Evolutionary conservation across 495 filamentous ascomycete genomes (phyloP).

Genomic region (Podospora comata): DNA sequence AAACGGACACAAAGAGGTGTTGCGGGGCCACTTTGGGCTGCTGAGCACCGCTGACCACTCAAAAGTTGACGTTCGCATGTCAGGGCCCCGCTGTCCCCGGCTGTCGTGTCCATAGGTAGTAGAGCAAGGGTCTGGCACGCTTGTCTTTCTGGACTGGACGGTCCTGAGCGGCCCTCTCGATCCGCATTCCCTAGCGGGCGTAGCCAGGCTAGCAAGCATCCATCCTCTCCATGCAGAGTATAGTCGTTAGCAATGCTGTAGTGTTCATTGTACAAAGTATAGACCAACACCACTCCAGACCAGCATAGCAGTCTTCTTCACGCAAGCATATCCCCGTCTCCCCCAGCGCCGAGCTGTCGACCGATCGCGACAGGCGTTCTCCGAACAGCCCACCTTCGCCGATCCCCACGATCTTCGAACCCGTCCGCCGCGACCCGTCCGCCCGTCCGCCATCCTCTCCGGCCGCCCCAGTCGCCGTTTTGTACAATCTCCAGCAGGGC

Average conservation of each 20-base stretch:
- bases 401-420: background rate
- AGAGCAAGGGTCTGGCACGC: background rate
- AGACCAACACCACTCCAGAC: no score
- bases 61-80: background rate
- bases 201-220: background rate
- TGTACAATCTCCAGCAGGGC: background rate
- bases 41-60: background rate
- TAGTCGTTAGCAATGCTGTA: background rate
- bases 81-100: background rate
- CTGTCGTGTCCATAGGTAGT: background rate
- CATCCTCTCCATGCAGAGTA: background rate
- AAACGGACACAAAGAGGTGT: background rate
- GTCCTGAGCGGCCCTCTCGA: background rate
- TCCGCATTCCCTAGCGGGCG: background rate
- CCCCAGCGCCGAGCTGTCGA: background rate
- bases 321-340: background rate
- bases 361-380: background rate
- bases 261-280: background rate
- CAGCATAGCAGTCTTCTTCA: background rate
- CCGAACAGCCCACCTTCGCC: background rate
- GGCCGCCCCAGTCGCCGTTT: background rate
- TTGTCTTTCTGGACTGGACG: background rate
- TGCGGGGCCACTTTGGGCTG: background rate
- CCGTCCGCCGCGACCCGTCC: conserved; percentile 7
- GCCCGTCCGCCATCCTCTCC: background rate